Evolutionary conservation across 305 asterid species (phyloP).

Genomic region (Ajuga reptans): DNA sequence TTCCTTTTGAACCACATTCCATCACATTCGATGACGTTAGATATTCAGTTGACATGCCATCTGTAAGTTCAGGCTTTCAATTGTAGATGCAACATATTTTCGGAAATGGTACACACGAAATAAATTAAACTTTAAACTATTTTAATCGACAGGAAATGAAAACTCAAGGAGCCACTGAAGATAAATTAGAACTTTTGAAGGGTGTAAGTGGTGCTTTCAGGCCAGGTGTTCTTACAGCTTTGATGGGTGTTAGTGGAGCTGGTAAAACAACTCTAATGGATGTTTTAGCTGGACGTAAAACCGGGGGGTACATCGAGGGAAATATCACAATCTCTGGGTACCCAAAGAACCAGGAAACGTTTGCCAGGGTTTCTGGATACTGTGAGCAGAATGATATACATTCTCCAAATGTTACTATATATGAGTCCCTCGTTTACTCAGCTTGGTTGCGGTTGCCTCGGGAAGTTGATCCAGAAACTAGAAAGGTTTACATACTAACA

Average conservation of each 20-base stretch:
- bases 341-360: slow-evolving; percentile 55
- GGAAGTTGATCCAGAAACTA: slow-evolving; percentile 35
- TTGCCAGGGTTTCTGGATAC: slow-evolving; percentile 66
- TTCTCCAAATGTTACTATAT: slow-evolving; percentile 59
- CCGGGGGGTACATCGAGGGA: slow-evolving; percentile 64
- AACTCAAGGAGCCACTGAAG: slow-evolving; percentile 44
- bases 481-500: slow-evolving; percentile 37
- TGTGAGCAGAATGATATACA: slow-evolving; percentile 75
- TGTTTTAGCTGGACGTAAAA: slow-evolving; percentile 67
- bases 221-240: slow-evolving; percentile 74
- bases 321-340: slow-evolving; percentile 49
- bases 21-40: slow-evolving; percentile 49
- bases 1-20: slow-evolving; percentile 67
- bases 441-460: slow-evolving; percentile 56
- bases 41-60: slow-evolving; percentile 72
- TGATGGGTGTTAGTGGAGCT: slow-evolving; percentile 82
- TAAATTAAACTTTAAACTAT: not conserved
- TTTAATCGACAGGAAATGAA: slow-evolving; percentile 49
- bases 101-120: not conserved
- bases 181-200: slow-evolving; percentile 47
- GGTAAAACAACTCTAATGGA: slow-evolving; percentile 79
- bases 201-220: slow-evolving; percentile 72
- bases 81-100: not conserved
- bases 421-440: slow-evolving; percentile 56
- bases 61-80: slow-evolving; percentile 29